Evolutionary conservation across 805 yeast species (phyloP).

Genomic region (Maudiozyma bulderi): DNA sequence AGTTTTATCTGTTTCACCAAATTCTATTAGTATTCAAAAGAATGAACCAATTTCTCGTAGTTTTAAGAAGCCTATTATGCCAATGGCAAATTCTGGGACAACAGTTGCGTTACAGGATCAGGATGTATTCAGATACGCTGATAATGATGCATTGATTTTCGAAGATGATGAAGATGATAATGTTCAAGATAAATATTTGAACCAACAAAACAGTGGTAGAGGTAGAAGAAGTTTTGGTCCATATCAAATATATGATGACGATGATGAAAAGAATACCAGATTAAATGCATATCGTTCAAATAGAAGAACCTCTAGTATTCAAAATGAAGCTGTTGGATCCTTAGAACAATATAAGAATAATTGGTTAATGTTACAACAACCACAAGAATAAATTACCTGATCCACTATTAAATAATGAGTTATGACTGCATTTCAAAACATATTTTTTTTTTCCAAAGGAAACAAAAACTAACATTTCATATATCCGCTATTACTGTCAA

Average conservation of each 20-base stretch:
- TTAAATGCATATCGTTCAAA: slow-evolving; percentile 3
- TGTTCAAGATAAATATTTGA: slow-evolving; percentile 7
- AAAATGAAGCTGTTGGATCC: slow-evolving; percentile 29
- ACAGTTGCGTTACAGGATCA: slow-evolving; percentile 23
- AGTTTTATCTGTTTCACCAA: slow-evolving; percentile 15
- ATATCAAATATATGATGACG: slow-evolving; percentile 11
- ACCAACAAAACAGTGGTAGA: slow-evolving; percentile 7
- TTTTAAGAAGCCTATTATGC: slow-evolving; percentile 7
- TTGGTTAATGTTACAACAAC: slow-evolving; percentile 30
- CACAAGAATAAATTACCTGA: slow-evolving; percentile 15
- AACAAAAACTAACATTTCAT: background rate
- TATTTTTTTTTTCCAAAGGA: background rate
- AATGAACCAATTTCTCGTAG: background rate
- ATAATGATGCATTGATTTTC: slow-evolving; percentile 23
- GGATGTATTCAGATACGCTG: slow-evolving; percentile 23
- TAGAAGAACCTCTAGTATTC: slow-evolving; percentile 25
- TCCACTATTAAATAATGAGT: background rate
- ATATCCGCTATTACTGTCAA: background rate
- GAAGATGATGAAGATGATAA: slow-evolving; percentile 24
- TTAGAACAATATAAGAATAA: slow-evolving; percentile 30
- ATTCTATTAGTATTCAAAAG: slow-evolving; percentile 9
- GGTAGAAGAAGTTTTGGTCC: slow-evolving; percentile 12
- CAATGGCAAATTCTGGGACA: slow-evolving; percentile 15
- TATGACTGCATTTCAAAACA: background rate
- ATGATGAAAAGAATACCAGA: slow-evolving; percentile 3